A percentile compares a stretch with the other conserved stretches of the same genome.
phyloP scores from a whole-genome alignment of 2,329 filamentous ascomycete genomes.

The Rhynchosporium graminicola region DNA sequence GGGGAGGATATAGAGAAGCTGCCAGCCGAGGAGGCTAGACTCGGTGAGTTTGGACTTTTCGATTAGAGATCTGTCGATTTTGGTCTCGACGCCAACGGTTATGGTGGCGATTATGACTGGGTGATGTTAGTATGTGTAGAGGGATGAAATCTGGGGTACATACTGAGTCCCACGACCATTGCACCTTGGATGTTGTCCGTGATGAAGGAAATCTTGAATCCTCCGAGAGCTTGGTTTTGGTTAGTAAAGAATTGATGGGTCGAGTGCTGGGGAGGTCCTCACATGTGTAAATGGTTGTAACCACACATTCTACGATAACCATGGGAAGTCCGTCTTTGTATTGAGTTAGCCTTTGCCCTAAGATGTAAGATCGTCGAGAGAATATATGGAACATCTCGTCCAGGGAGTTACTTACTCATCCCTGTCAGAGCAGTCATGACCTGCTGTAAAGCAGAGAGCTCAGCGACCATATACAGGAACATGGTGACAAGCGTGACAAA shows the following conservation, averaged over 20 bases:
- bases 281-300: conserved; percentile 86
- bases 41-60: conserved; percentile 69
- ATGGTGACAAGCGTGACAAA: conserved; percentile 77
- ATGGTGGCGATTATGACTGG: conserved; percentile 70
- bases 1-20: conserved; percentile 81
- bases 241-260: background rate
- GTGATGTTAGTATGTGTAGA: background rate
- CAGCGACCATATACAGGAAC: conserved; percentile 85
- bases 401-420: conserved; percentile 44
- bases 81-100: conserved; percentile 72
- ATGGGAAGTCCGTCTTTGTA: conserved; percentile 63
- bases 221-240: conserved; percentile 62
- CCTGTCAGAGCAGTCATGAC: conserved; percentile 75
- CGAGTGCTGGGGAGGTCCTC: conserved; percentile 32
- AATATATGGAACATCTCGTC: background rate
- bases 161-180: conserved; percentile 70
- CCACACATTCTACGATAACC: conserved; percentile 73
- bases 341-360: background rate
- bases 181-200: conserved; percentile 80
- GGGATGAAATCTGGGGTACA: conserved; percentile 9
- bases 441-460: conserved; percentile 79
- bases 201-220: conserved; percentile 81
- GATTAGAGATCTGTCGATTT: conserved; percentile 70
- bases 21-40: conserved; percentile 74
- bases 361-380: background rate